These are phyloP conservation scores for Cryphonectria naterciae DNA, from an alignment of 2,329 filamentous ascomycete genomes.

Conservation along the genomic window DNA sequence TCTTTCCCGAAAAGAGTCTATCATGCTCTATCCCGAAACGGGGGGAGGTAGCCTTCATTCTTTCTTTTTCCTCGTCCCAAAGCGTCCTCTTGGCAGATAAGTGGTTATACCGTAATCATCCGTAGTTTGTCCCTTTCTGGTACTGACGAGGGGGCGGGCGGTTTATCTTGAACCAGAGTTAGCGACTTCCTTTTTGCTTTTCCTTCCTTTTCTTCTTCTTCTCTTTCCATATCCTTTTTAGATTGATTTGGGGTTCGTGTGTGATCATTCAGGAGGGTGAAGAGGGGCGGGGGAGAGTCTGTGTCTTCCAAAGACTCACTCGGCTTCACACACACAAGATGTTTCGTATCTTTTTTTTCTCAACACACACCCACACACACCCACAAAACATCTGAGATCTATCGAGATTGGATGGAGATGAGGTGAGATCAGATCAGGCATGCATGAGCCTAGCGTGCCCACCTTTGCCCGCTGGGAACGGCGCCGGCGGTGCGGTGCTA, in stretches of 20 bases:
- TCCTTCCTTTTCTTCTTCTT: background rate
- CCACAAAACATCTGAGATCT: conserved; percentile 21
- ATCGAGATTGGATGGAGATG: conserved; percentile 23
- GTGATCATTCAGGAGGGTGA: background rate
- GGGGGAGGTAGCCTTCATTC: background rate
- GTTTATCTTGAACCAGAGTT: background rate
- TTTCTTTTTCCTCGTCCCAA: background rate
- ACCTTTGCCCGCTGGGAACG: conserved; percentile 4
- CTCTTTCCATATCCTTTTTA: background rate
- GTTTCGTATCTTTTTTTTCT: background rate
- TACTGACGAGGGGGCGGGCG: background rate
- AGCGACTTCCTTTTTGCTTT: background rate
- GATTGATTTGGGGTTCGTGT: background rate
- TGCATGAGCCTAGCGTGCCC: conserved; percentile 3
- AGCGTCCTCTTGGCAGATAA: background rate
- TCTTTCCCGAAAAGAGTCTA: background rate
- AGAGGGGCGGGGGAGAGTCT: background rate
- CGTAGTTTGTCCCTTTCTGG: background rate
- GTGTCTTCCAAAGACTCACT: background rate
- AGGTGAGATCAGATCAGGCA: conserved; percentile 24
- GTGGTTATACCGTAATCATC: background rate
- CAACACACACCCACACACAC: background rate
- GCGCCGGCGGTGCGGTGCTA: background rate
- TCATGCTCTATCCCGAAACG: background rate
- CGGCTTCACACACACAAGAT: background rate